phyloP scores from a whole-genome alignment of 306 rosid genomes.

The Erythrophleum fordii region DNA sequence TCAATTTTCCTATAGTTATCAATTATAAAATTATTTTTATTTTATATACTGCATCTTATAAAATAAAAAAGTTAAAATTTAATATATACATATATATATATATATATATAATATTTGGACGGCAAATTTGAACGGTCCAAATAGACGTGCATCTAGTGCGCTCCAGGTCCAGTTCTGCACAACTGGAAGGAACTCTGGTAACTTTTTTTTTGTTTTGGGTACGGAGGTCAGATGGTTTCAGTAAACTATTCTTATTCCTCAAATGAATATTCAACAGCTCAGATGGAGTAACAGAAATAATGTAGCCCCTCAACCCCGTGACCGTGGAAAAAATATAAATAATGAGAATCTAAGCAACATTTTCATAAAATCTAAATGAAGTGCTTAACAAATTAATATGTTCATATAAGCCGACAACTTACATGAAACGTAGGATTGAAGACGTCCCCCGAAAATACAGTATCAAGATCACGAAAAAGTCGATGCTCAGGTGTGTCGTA shows the following conservation, averaged over 20 bases:
- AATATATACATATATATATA: too few species aligned
- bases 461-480: constrained; percentile 68
- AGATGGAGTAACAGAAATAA: not conserved
- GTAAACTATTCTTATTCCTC: constrained; percentile 6
- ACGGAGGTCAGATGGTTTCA: not conserved
- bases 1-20: too few species aligned
- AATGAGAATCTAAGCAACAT: not conserved
- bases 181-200: constrained; percentile 15
- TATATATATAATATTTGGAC: too few species aligned
- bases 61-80: too few species aligned
- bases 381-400: constrained; percentile 17
- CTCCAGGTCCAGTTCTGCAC: too few species aligned
- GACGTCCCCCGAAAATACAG: constrained; percentile 69
- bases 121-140: too few species aligned
- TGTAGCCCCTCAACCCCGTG: not conserved
- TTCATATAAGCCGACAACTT: constrained; percentile 48
- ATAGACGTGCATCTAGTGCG: too few species aligned
- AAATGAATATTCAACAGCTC: not conserved
- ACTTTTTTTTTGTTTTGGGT: not conserved
- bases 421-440: constrained; percentile 85
- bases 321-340: constrained; percentile 7
- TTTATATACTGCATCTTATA: too few species aligned
- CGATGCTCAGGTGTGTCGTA: constrained; percentile 97
- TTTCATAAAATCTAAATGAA: not conserved
- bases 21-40: too few species aligned